phyloP scores from a whole-genome alignment of 495 filamentous ascomycete genomes.

The Penicillium tannophilum region DNA sequence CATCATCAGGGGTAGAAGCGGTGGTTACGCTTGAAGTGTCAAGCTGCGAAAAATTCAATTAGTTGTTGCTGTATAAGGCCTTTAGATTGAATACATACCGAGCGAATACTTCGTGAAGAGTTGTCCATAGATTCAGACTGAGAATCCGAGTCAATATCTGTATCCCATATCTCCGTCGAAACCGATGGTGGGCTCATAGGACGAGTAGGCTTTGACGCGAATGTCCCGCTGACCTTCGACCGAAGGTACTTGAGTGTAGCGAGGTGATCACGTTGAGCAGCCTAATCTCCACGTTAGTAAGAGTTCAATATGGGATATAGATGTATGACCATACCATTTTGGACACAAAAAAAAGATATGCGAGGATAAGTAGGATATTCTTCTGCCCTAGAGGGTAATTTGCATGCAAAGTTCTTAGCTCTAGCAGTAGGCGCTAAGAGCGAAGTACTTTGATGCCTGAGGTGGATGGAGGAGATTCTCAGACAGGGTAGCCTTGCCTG shows the following conservation, averaged over 20 bases:
- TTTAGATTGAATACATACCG: not conserved
- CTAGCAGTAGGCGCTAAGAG: not conserved
- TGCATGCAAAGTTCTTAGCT: not conserved
- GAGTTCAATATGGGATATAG: not conserved
- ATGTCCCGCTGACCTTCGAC: not conserved
- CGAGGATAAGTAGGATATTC: not conserved
- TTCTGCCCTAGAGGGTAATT: not conserved
- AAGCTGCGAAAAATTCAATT: not conserved
- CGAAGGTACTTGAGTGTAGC: not conserved
- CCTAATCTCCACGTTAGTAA: not conserved
- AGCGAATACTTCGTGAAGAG: not conserved
- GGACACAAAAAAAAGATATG: not conserved
- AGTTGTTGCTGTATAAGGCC: not conserved
- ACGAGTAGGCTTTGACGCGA: not conserved
- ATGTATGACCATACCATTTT: not conserved
- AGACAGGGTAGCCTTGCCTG: not conserved
- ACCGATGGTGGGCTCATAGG: not conserved
- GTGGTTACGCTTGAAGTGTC: conserved; percentile 20
- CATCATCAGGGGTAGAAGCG: conserved; percentile 14
- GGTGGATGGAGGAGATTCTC: not conserved
- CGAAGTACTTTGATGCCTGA: not conserved
- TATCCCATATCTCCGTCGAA: not conserved
- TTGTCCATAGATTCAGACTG: not conserved
- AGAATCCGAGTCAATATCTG: not conserved
- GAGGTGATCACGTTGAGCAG: not conserved